Base-by-base conservation (phyloP, 78 protist species). In the Capsaspora owczarzaki region DNA sequence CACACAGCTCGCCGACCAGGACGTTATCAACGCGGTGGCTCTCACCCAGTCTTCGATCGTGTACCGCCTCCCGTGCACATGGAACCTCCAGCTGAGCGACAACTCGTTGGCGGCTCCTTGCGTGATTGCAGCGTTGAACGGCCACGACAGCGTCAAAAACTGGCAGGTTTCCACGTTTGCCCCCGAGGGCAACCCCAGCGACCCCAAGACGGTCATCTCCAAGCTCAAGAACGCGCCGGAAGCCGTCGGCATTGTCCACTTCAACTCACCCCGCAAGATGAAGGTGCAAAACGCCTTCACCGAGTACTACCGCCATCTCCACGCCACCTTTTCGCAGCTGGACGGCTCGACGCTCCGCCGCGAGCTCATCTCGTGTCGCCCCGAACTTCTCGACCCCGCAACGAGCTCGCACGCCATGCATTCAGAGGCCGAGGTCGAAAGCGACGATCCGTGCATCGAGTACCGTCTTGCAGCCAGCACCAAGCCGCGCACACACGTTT, bases 11-110 rank as follows among this genome's bases (percentile, higher is more conserved):
- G 66, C 66, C 29, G 66, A 56, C n/a, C 66, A 56, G 66, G 66
- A 56, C 66, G 66, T 56, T 29, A 56, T 56, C 66, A 56, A 56
- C 66, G 66, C 66, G 10, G 66, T 56, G 29, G 4, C 25, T 10
- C 12, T 25, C 33, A 29, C 12, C 10, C 12, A 56, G 33, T 29
- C 66, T 16, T 29, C 33, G 29, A 25, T 56, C n/a, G 66, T 56
- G 66, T 56, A 56, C 14, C 66, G 66, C 20, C 66, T 56, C 33
- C 66, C 66, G 66, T 56, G 66, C 66, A 29, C 12, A 29, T 56
- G 66, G 66, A 56, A 56, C 66, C 12, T 56, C 66, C 66, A 56
- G 66, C 66, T 56, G 33, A 56, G 66, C n/a, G 66, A 56, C 66
- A 56, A 56, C 66, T 56, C 66, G 4, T 29, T 56, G 33, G 20